A percentile compares a stretch with the other conserved stretches of the same genome.
Evolutionary conservation across 2,329 filamentous ascomycete genomes (phyloP).

Genomic region (Aspergillus vadensis): DNA sequence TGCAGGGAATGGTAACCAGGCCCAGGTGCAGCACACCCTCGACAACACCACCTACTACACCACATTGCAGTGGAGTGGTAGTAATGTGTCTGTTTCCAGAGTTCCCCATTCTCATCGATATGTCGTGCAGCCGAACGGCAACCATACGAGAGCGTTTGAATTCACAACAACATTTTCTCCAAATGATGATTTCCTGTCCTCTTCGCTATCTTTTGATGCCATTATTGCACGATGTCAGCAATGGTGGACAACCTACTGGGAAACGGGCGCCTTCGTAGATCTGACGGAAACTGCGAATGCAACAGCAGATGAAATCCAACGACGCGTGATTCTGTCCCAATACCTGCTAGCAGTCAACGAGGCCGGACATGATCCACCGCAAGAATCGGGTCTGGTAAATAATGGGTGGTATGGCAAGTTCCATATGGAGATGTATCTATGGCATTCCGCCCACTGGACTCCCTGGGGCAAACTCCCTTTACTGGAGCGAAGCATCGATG

Average conservation of each 20-base stretch:
- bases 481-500: background rate
- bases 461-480: conserved; percentile 8
- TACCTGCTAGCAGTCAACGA: conserved; percentile 58
- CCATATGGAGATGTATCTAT: conserved; percentile 58
- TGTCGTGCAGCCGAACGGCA: background rate
- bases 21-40: conserved; percentile 1
- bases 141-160: background rate
- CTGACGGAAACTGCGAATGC: conserved; percentile 43
- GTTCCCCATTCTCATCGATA: conserved; percentile 1
- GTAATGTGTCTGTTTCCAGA: background rate
- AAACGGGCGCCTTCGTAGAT: conserved; percentile 56
- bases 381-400: conserved; percentile 53
- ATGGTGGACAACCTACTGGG: conserved; percentile 57
- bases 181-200: background rate
- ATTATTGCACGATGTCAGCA: conserved; percentile 4
- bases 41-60: conserved; percentile 6
- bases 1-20: background rate
- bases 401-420: conserved; percentile 62
- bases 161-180: background rate
- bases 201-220: conserved; percentile 19
- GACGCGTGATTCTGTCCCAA: conserved; percentile 56
- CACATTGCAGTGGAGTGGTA: background rate
- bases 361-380: conserved; percentile 11
- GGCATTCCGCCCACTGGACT: conserved; percentile 55
- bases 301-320: conserved; percentile 54